Base-by-base conservation (phyloP, 345 rosid genomes). In the Citrus medica region DNA sequence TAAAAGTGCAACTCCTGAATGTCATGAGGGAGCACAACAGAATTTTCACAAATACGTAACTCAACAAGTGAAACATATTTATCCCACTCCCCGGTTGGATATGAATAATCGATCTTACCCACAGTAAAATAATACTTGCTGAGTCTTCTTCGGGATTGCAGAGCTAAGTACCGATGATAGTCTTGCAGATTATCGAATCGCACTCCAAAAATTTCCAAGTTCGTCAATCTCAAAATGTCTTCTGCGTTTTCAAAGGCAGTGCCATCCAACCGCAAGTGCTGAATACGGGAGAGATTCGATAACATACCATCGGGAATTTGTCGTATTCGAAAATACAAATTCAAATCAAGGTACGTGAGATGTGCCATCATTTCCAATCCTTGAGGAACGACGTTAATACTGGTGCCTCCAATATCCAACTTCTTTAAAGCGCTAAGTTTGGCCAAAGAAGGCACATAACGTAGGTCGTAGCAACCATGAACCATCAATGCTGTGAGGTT, bases 341-440 rank as follows among this genome's bases (percentile, higher is more conserved):
- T 9, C 2, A 83, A 73, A 53, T 80, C 59, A 33, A 59, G 82
- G 62, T 80, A 78, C 56, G 6, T 59, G 13, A 83, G 77, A 48
- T 38, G 67, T 5, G 30, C 21, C 62, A 75, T 25, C 38, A 53
- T 62, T 42, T 73, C 82, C 1, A 83, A 0, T 16, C 84, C 86
- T 8, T 48, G n/a, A 12, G 86, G 86, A 7, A 79, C 72, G 37
- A 42, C 73, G 35, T 55, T 7, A 28, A 77, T 30, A 28, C 4
- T 1, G 1, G 74, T 30, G 32, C 1, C 2, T 2, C 33, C 4
- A n/a, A 83, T 64, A 63, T 74, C 79, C 81, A 80, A 78, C 73
- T 53, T 62, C 69, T 60, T 27, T 73, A 80, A 32, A 10, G 51
- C 27, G 28, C 30, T 38, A 28, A 83, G 78, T 6, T 30, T 62